A percentile compares a stretch with the other conserved stretches of the same genome.
phyloP scores from a whole-genome alignment of 345 rosid genomes.

The Eucalyptus polyanthemos region DNA sequence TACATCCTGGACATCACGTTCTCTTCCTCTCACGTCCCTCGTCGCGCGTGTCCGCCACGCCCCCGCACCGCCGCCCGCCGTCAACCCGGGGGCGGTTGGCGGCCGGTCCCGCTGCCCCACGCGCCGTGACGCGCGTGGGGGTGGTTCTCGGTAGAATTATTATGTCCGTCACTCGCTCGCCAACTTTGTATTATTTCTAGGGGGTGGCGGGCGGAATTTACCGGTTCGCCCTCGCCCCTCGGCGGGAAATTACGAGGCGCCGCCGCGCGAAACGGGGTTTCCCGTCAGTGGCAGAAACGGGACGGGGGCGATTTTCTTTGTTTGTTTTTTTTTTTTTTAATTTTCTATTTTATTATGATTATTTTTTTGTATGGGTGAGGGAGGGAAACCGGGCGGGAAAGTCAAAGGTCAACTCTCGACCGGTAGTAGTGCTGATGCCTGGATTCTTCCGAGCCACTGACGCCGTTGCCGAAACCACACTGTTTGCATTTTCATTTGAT shows the following conservation, averaged over 20 bases:
- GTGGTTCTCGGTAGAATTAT: conserved; percentile 1
- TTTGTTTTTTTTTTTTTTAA: background rate
- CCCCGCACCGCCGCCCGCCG: background rate
- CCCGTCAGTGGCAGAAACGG: conserved; percentile 31
- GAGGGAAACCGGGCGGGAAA: conserved; percentile 21
- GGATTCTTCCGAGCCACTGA: background rate
- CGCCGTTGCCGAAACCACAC: background rate
- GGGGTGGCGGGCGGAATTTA: background rate
- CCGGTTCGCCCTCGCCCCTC: background rate
- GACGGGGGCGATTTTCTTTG: conserved; percentile 3
- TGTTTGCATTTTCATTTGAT: background rate
- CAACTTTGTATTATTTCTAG: conserved; percentile 22
- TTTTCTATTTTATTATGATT: no score
- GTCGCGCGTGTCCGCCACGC: background rate
- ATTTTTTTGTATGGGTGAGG: background rate
- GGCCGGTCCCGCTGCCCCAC: background rate
- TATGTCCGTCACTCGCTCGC: conserved; percentile 20
- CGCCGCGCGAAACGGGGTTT: background rate
- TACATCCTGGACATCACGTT: background rate
- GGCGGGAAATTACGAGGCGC: background rate
- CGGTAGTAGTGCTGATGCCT: background rate
- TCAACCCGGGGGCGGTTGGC: background rate
- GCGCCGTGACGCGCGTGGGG: conserved; percentile 4
- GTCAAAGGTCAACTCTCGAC: conserved; percentile 31
- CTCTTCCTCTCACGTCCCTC: conserved; percentile 2